These are phyloP conservation scores for Colletotrichum tabaci DNA, from an alignment of 2,329 filamentous ascomycete species.

Conservation along the genomic window DNA sequence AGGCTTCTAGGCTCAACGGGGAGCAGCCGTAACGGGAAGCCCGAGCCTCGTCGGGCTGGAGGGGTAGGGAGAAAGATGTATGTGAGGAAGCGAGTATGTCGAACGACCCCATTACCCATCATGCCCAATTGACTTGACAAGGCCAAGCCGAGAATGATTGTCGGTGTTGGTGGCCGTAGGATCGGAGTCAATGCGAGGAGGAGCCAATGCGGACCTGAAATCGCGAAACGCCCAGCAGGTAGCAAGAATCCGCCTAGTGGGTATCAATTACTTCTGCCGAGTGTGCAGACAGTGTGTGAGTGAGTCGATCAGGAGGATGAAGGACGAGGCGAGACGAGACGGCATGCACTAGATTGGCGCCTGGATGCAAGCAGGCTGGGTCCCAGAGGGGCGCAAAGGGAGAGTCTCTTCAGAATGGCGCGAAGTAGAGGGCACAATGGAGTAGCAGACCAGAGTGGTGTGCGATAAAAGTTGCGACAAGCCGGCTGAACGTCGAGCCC, in stretches of 20 bases:
- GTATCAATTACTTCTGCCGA: neutral
- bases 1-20: neutral
- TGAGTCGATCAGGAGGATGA: neutral
- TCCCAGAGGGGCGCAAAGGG: neutral
- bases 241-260: slow-evolving; percentile 6
- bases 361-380: neutral
- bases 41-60: slow-evolving; percentile 11
- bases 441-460: slow-evolving; percentile 13
- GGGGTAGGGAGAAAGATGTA: neutral
- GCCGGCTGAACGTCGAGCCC: too few species aligned
- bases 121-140: neutral
- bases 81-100: slow-evolving; percentile 1
- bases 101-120: slow-evolving; percentile 1
- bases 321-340: neutral
- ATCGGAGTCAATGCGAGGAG: slow-evolving; percentile 15
- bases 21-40: slow-evolving; percentile 10
- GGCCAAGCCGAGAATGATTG: neutral
- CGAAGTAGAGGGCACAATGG: neutral
- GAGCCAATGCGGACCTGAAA: slow-evolving; percentile 6
- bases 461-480: neutral
- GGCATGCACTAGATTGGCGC: neutral
- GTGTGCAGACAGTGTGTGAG: neutral
- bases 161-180: neutral
- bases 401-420: neutral
- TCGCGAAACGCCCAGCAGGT: neutral